Evolutionary conservation across 192 early-diverging fungal genomes (phyloP).

Genomic region (Coemansia furcata): DNA sequence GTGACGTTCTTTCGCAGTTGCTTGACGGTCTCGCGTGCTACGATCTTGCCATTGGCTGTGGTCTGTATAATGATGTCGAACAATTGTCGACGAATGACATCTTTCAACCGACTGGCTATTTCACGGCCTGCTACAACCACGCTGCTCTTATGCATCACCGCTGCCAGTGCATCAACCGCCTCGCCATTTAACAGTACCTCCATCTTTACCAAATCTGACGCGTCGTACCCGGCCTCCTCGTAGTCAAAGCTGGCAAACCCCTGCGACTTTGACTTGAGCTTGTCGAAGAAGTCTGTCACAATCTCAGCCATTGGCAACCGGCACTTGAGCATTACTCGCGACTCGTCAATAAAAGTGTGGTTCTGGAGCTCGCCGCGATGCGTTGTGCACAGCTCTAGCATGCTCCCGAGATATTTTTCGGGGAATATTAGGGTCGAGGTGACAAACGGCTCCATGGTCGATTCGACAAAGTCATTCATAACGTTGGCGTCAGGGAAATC

Average conservation of each 20-base stretch:
- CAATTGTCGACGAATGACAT: slow-evolving; percentile 82
- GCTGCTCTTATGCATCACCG: slow-evolving; percentile 77
- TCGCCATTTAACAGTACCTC: slow-evolving; percentile 88
- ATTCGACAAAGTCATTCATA: slow-evolving; percentile 58
- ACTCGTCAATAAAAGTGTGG: slow-evolving; percentile 84
- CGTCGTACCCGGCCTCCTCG: slow-evolving; percentile 86
- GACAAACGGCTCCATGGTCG: slow-evolving; percentile 89
- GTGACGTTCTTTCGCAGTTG: slow-evolving; percentile 94
- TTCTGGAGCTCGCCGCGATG: slow-evolving; percentile 81
- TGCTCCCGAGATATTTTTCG: slow-evolving; percentile 68
- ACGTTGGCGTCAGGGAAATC: slow-evolving; percentile 85
- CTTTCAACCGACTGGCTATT: slow-evolving; percentile 79
- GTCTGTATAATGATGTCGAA: slow-evolving; percentile 96
- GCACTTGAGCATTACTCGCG: slow-evolving; percentile 83
- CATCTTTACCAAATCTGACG: slow-evolving; percentile 88
- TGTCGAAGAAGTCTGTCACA: slow-evolving; percentile 93
- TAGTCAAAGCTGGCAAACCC: slow-evolving; percentile 91
- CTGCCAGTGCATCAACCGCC: slow-evolving; percentile 88
- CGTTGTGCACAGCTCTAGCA: slow-evolving; percentile 71
- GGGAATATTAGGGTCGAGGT: slow-evolving; percentile 91
- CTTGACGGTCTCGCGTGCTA: slow-evolving; percentile 82
- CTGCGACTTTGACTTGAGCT: slow-evolving; percentile 84
- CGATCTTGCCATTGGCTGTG: slow-evolving; percentile 74
- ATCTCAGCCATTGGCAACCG: slow-evolving; percentile 89
- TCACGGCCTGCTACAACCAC: slow-evolving; percentile 72